These are phyloP conservation scores for Nicotiana rustica DNA, from an alignment of 305 asterid species.

Conservation along the genomic window DNA sequence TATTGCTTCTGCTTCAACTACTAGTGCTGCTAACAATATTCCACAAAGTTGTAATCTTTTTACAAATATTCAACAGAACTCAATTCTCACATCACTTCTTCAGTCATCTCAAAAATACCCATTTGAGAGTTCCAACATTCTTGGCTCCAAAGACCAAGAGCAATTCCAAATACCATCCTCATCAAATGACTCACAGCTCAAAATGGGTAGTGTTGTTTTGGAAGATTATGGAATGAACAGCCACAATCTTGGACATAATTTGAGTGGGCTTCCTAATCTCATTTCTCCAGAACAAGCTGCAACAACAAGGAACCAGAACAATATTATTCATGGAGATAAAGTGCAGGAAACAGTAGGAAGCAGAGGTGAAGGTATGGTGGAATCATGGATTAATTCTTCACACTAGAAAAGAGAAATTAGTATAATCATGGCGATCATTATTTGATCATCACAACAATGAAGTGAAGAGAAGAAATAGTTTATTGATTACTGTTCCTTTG, in stretches of 20 bases:
- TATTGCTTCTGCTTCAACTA: slow-evolving; percentile 36
- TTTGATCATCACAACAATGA: slow-evolving; percentile 46
- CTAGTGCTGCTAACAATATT: slow-evolving; percentile 27
- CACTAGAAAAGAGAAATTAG: slow-evolving; percentile 47
- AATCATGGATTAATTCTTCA: slow-evolving; percentile 73
- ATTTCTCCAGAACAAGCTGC: slow-evolving; percentile 54
- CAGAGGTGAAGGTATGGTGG: slow-evolving; percentile 70
- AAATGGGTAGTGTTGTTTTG: not conserved
- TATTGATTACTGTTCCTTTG: slow-evolving; percentile 43
- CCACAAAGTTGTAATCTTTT: slow-evolving; percentile 45
- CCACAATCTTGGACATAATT: slow-evolving; percentile 37
- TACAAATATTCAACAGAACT: slow-evolving; percentile 42
- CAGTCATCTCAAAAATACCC: slow-evolving; percentile 51
- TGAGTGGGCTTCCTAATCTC: slow-evolving; percentile 59
- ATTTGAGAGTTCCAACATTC: slow-evolving; percentile 8
- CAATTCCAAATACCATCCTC: slow-evolving; percentile 38
- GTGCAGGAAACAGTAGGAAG: slow-evolving; percentile 44
- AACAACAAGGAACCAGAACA: slow-evolving; percentile 34
- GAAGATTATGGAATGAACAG: not conserved
- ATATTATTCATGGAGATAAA: slow-evolving; percentile 41
- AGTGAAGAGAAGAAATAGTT: slow-evolving; percentile 30
- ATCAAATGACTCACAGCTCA: slow-evolving; percentile 13
- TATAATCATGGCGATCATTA: slow-evolving; percentile 41
- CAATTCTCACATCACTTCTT: slow-evolving; percentile 49
- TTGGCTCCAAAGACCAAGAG: slow-evolving; percentile 39